Evolutionary conservation across 345 rosid genomes (phyloP), one percentile per base, ranked within the genome.

Genomic region (Lepidium aucheri): DNA sequence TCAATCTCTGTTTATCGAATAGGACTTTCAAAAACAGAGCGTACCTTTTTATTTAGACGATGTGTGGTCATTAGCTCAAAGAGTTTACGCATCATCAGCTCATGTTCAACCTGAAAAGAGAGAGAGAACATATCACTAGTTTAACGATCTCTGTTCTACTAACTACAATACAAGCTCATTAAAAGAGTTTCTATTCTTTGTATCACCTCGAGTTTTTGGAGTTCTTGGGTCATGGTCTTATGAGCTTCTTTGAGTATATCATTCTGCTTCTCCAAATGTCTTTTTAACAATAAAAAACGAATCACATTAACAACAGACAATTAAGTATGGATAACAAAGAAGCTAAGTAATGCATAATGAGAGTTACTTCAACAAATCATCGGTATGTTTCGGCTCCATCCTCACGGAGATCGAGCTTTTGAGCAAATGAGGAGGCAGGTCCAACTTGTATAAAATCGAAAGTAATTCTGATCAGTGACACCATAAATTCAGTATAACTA

Each of bases 51-150:
- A 10, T 76, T 68, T 24, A 61, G 39, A 67, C 72, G 81, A 4
- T 79, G 85, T 28, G 80, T 69, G 59, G 60, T 17, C 89, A 80
- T 78, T 64, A 90, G 65, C 45, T 83, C 82, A 42, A 56, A 82
- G 69, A 86, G 84, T 71, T 90, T 90, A 60, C 76, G 78, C 97
- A 87, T 86, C 67, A 86, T 68, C 89, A 86, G 86, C 72, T 84
- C 84, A 68, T 90, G 90, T 76, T 86, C 97, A 43, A 87, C 90
- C 92, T 90, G 72, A 58, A 76, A 46, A 16, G 32, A 28, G 32
- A n/a, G n/a, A 58, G 12, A 36, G 1, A 43, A 1, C 44, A 35
- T 9, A 2, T 24, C 35, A 50, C 9, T 8, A 2, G 16, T 59
- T 43, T 32, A 26, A 17, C 18, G 5, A 60, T 51, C 36, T 51